These are phyloP conservation scores for Penicillium cosmopolitanum DNA, from an alignment of 495 filamentous ascomycete genomes.

Conservation along the genomic window DNA sequence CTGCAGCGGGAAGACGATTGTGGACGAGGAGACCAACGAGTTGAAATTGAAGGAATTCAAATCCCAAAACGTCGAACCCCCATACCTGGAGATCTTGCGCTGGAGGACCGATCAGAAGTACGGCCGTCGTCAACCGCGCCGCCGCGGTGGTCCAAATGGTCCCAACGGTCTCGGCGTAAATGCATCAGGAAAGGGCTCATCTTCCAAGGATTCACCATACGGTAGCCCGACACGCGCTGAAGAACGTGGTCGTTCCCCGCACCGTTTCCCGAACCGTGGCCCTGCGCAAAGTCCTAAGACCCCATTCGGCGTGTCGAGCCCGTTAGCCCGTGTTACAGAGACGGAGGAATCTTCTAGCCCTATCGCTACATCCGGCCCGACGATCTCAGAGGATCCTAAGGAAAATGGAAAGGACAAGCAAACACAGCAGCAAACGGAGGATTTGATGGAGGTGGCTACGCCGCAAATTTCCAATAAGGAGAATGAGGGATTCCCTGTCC, in stretches of 20 bases:
- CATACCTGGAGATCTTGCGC: constrained; percentile 90
- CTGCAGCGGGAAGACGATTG: constrained; percentile 78
- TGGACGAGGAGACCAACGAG: constrained; percentile 90
- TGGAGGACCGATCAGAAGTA: constrained; percentile 96
- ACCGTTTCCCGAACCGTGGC: constrained; percentile 53
- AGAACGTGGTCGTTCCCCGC: constrained; percentile 58
- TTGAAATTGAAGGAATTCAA: constrained; percentile 92
- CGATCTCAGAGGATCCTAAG: constrained; percentile 39
- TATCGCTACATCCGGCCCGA: constrained; percentile 35
- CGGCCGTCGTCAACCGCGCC: constrained; percentile 62
- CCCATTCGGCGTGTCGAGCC: constrained; percentile 54
- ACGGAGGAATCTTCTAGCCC: constrained; percentile 52
- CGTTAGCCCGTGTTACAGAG: constrained; percentile 57
- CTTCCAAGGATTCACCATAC: constrained; percentile 52
- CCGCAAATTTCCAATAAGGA: constrained; percentile 46
- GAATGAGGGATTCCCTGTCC: constrained; percentile 34
- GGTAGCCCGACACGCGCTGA: constrained; percentile 54
- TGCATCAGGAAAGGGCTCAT: constrained; percentile 38
- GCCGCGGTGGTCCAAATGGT: constrained; percentile 37
- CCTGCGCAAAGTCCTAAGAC: constrained; percentile 53
- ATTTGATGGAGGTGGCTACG: constrained; percentile 52
- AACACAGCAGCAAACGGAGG: constrained; percentile 23
- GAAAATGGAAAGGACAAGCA: constrained; percentile 36
- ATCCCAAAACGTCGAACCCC: constrained; percentile 82
- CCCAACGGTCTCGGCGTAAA: constrained; percentile 46